These are phyloP conservation scores for Talaromyces sp. DNA, from an alignment of 2,329 filamentous ascomycete genomes.

Conservation along the genomic window DNA sequence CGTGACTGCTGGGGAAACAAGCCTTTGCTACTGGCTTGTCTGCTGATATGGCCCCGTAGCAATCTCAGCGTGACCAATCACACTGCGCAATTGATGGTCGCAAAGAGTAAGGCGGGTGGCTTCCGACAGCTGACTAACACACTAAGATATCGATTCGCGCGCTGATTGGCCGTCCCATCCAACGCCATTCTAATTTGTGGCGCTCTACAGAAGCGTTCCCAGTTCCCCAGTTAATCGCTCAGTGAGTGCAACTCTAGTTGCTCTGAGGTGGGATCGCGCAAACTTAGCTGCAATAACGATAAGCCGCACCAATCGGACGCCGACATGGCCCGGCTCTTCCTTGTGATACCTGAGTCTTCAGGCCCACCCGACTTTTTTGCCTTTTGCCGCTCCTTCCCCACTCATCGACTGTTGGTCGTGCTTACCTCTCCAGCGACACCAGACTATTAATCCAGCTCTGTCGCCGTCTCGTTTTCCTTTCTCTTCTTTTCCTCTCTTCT, in stretches of 20 bases:
- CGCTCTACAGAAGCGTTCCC: background rate
- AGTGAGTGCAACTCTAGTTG: background rate
- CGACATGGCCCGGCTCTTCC: background rate
- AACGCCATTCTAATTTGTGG: too few species aligned
- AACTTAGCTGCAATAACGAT: background rate
- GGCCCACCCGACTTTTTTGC: background rate
- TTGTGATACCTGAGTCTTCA: background rate
- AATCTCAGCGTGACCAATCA: background rate
- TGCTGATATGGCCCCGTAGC: background rate
- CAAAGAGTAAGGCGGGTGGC: background rate
- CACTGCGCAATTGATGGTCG: background rate
- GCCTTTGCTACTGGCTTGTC: slow-evolving; percentile 6
- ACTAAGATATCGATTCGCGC: background rate
- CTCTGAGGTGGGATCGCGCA: slow-evolving; percentile 3
- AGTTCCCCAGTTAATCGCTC: slow-evolving; percentile 3
- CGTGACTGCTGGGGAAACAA: background rate
- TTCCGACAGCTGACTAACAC: background rate
- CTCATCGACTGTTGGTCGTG: slow-evolving; percentile 11
- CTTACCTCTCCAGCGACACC: slow-evolving; percentile 7
- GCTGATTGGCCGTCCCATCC: background rate
- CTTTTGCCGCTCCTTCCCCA: slow-evolving; percentile 1
- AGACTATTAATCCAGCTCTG: slow-evolving; percentile 8
- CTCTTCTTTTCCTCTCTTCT: background rate
- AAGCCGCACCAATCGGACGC: slow-evolving; percentile 9
- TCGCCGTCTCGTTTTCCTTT: background rate